Conservation (phyloP, 2,329 filamentous ascomycete species). For the Emergomyces pasteurianus region DNA sequence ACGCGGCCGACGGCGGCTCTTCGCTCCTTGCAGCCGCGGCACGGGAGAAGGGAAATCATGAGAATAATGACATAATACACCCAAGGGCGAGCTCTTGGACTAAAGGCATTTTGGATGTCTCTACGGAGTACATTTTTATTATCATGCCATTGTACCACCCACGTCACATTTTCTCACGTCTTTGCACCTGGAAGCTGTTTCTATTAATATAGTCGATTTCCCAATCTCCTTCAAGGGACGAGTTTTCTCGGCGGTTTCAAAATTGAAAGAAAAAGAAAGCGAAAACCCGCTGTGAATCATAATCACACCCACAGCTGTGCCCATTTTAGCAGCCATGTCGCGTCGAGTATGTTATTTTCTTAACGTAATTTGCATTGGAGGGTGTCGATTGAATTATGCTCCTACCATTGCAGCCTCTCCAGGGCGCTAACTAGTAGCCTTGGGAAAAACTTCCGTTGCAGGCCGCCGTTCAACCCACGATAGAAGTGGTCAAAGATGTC, state of each 20-base stretch:
- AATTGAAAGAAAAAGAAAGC: neutral
- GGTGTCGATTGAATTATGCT: neutral
- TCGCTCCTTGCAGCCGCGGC: no score
- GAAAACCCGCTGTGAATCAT: neutral
- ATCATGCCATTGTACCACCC: neutral
- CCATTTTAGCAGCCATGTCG: neutral
- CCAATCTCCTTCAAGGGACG: neutral
- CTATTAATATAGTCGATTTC: neutral
- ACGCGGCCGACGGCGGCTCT: no score
- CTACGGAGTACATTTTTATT: no score
- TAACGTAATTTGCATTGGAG: no score
- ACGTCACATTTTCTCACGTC: neutral
- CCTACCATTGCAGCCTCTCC: neutral
- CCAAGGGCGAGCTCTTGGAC: no score
- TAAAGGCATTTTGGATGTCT: no score
- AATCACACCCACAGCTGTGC: neutral
- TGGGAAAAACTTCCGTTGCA: slow-evolving; percentile 14
- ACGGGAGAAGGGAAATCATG: no score
- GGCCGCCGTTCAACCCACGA: slow-evolving; percentile 46
- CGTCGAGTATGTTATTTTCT: neutral
- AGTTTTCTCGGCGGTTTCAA: neutral
- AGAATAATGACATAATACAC: no score
- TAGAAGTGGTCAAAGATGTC: slow-evolving; percentile 48
- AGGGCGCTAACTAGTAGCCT: neutral
- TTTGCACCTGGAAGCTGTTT: neutral